phyloP scores from a whole-genome alignment of 78 protist species.

The Diacronema lutheri region DNA sequence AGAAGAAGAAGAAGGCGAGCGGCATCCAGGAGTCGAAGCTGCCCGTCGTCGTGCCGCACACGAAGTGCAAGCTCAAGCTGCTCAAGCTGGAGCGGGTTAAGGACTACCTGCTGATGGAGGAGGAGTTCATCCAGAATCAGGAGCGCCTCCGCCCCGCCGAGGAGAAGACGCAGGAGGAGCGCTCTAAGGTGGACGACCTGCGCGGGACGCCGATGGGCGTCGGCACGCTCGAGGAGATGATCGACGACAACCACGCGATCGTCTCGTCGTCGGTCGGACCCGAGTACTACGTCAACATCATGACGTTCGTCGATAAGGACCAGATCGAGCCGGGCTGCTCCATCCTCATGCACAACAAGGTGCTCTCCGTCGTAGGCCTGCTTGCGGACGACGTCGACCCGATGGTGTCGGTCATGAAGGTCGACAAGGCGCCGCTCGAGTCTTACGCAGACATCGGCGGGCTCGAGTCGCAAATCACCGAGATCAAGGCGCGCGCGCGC shows the following conservation, averaged over 20 bases:
- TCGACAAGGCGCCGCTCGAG: conserved; percentile 92
- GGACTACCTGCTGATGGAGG: conserved; percentile 97
- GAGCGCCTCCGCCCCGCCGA: conserved; percentile 85
- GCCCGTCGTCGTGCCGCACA: conserved; percentile 79
- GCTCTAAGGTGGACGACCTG: conserved; percentile 85
- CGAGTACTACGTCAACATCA: conserved; percentile 94
- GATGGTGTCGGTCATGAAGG: conserved; percentile 97
- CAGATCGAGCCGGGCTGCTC: conserved; percentile 91
- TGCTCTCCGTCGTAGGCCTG: conserved; percentile 91
- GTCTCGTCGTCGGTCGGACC: conserved; percentile 83
- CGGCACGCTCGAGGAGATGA: conserved; percentile 97
- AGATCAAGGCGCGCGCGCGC: conserved; percentile 79
- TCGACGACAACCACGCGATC: conserved; percentile 98
- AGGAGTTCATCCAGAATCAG: conserved; percentile 95
- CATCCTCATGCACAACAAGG: conserved; percentile 87
- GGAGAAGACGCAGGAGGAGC: conserved; percentile 75
- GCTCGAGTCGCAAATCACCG: conserved; percentile 95
- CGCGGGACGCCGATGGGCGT: conserved; percentile 97
- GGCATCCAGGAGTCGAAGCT: conserved; percentile 54
- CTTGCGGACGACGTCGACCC: conserved; percentile 96
- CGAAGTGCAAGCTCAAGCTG: conserved; percentile 88
- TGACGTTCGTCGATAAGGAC: conserved; percentile 97
- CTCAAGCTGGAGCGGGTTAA: conserved; percentile 94
- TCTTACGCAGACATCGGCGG: conserved; percentile 99
- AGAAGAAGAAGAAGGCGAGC: conserved; percentile 69